Conservation (phyloP, 352 stramenopile species). For the Globisporangium canariense region DNA sequence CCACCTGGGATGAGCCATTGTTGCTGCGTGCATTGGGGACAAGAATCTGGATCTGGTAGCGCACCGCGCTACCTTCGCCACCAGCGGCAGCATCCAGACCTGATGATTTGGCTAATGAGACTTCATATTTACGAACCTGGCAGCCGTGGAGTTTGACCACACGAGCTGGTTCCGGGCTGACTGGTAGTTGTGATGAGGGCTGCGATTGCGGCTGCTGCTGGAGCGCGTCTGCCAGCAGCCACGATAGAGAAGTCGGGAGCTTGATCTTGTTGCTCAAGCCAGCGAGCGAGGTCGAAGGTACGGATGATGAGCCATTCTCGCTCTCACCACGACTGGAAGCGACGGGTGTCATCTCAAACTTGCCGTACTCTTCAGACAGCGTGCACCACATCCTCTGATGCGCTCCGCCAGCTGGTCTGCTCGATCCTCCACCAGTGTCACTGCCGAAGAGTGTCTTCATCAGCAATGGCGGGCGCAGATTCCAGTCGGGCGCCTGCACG, state of each 20-base stretch:
- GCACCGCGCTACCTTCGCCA: not conserved
- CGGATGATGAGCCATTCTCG: not conserved
- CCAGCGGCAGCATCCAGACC: not conserved
- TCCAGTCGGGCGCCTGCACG: conserved; percentile 31
- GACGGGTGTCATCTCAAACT: conserved; percentile 45
- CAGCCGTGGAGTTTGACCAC: conserved; percentile 48
- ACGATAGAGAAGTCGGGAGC: conserved; percentile 48
- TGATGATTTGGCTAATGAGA: not conserved
- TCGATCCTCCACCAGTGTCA: not conserved
- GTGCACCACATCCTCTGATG: conserved; percentile 47
- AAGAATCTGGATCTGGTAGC: conserved; percentile 38
- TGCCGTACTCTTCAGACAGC: conserved; percentile 58
- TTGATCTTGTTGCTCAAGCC: conserved; percentile 33
- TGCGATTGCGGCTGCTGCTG: conserved; percentile 12
- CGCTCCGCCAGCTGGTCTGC: conserved; percentile 11
- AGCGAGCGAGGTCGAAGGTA: conserved; percentile 10
- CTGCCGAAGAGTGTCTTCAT: conserved; percentile 32
- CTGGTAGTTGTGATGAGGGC: not conserved
- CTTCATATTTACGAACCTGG: conserved; percentile 36
- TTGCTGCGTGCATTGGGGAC: conserved; percentile 19
- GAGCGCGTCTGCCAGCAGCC: conserved; percentile 48
- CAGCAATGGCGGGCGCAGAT: conserved; percentile 17
- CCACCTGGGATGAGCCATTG: not conserved
- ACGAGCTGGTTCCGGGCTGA: conserved; percentile 14
- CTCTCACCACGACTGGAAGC: conserved; percentile 12